A percentile compares a stretch with the other conserved stretches of the same genome.
Conservation (phyloP, 2,329 filamentous ascomycete genomes). For the Metarhizium brunneum region DNA sequence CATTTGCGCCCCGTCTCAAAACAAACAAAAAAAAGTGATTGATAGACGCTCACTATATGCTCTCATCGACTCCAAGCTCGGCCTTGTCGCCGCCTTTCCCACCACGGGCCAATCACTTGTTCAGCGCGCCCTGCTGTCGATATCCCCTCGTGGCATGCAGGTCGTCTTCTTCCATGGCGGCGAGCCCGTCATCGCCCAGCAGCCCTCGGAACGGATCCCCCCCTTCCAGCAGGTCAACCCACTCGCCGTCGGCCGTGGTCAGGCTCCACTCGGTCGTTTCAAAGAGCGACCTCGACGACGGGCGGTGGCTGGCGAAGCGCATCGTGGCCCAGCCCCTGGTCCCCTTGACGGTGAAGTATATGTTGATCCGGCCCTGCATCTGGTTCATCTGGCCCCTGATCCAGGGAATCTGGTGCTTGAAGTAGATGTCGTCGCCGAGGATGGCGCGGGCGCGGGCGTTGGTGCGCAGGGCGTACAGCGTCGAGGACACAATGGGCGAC, state of each 20-base stretch:
- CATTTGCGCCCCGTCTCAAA: too few relatives aligned
- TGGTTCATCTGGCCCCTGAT: slow-evolving; percentile 86
- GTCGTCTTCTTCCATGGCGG: slow-evolving; percentile 22
- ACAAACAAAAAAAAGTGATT: too few relatives aligned
- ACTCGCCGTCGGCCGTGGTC: slow-evolving; percentile 49
- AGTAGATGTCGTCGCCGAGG: slow-evolving; percentile 83
- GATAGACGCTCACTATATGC: too few relatives aligned
- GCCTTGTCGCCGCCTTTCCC: not conserved
- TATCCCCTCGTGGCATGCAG: slow-evolving; percentile 37
- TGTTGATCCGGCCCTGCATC: slow-evolving; percentile 82
- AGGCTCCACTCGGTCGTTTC: slow-evolving; percentile 89
- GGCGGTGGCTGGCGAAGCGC: slow-evolving; percentile 69
- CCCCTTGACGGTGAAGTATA: slow-evolving; percentile 79
- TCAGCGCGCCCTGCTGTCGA: slow-evolving; percentile 34
- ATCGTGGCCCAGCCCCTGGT: slow-evolving; percentile 62
- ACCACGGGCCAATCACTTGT: slow-evolving; percentile 16
- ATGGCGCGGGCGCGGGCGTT: slow-evolving; percentile 63
- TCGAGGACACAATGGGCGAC: slow-evolving; percentile 77
- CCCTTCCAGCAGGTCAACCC: slow-evolving; percentile 65
- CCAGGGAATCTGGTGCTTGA: slow-evolving; percentile 70
- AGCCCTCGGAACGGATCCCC: slow-evolving; percentile 57
- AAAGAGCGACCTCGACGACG: slow-evolving; percentile 53
- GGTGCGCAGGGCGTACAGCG: slow-evolving; percentile 84
- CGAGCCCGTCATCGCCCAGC: slow-evolving; percentile 28
- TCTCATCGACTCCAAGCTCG: slow-evolving; percentile 1